Percentiles rank a stretch among this genome's conserved stretches.
Conservation (phyloP, 2,329 filamentous ascomycete genomes). For the Didymella glomerata region DNA sequence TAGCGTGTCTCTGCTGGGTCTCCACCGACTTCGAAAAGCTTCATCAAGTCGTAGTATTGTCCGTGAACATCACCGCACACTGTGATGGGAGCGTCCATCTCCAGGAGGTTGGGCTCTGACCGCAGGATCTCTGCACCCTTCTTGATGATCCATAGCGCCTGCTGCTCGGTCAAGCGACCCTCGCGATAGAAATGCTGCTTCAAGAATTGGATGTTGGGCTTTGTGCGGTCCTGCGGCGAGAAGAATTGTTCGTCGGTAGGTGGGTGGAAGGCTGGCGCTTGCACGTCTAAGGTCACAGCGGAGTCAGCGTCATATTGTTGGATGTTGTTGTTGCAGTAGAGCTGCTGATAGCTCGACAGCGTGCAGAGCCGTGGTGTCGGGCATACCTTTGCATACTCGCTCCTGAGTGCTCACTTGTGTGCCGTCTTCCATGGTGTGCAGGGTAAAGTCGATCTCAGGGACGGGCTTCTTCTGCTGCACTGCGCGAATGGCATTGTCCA, state of each 20-base stretch:
- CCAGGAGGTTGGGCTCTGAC: conserved; percentile 91
- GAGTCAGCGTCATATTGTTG: conserved; percentile 40
- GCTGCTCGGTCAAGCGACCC: conserved; percentile 94
- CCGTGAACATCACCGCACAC: conserved; percentile 98
- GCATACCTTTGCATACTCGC: conserved; percentile 94
- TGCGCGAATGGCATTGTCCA: conserved; percentile 91
- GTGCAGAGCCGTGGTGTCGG: conserved; percentile 11
- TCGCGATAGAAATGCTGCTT: conserved; percentile 99
- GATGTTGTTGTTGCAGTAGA: background rate
- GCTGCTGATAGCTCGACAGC: conserved; percentile 12
- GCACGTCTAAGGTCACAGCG: conserved; percentile 74
- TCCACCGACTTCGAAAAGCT: conserved; percentile 97
- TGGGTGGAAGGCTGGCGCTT: conserved; percentile 92
- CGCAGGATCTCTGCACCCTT: conserved; percentile 87
- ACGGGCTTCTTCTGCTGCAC: conserved; percentile 94
- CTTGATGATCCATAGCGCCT: conserved; percentile 93
- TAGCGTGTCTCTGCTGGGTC: conserved; percentile 97
- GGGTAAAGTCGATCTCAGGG: conserved; percentile 97
- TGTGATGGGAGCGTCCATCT: conserved; percentile 99
- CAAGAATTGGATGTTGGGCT: conserved; percentile 91
- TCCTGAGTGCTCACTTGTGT: conserved; percentile 94
- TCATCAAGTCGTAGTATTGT: conserved; percentile 99
- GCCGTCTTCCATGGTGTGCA: conserved; percentile 98
- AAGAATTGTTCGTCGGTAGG: conserved; percentile 96
- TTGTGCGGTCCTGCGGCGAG: conserved; percentile 82